These are phyloP conservation scores for Brassica cretica DNA, from an alignment of 345 rosid genomes.

Conservation along the genomic window DNA sequence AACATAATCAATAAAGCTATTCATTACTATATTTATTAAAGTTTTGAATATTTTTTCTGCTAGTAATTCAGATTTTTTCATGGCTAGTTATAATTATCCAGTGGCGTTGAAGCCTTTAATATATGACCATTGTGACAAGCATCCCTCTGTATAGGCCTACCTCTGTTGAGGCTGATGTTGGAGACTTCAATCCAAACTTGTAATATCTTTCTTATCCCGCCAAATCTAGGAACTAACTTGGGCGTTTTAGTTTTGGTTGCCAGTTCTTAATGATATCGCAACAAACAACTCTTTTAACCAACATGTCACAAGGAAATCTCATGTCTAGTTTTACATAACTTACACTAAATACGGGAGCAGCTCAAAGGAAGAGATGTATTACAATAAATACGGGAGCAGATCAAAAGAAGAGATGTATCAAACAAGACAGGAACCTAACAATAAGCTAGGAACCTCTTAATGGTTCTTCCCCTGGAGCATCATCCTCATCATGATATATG, in stretches of 20 bases:
- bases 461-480: background rate
- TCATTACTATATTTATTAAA: too few relatives aligned
- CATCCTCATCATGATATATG: background rate
- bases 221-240: background rate
- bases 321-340: background rate
- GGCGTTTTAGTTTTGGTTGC: background rate
- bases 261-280: background rate
- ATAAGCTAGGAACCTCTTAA: background rate
- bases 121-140: background rate
- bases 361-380: background rate
- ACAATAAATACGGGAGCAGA: background rate
- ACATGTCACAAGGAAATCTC: background rate
- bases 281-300: background rate
- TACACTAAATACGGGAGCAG: background rate
- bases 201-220: background rate
- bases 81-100: background rate
- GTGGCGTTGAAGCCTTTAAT: background rate
- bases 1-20: too few relatives aligned
- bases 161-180: background rate
- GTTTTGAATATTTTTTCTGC: background rate
- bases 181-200: background rate
- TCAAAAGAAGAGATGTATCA: background rate
- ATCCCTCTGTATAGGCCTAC: too few relatives aligned
- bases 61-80: background rate
- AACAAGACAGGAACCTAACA: background rate